Evolutionary conservation across 2,329 filamentous ascomycete species (phyloP), one percentile per base, ranked within the genome.

Genomic region (Epichloe brachyelytri): DNA sequence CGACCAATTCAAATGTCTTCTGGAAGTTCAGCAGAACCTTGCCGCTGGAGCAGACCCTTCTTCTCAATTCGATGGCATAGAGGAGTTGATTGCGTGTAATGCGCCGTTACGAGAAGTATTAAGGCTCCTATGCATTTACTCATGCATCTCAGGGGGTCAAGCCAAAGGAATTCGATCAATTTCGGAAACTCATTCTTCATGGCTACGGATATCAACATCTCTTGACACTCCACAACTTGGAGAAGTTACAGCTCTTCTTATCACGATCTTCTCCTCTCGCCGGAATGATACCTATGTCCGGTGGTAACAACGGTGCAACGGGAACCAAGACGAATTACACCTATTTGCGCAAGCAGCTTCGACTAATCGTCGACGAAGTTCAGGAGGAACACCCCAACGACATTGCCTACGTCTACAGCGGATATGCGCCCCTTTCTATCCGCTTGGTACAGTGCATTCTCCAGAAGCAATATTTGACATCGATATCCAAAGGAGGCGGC

Each of bases 321-420:
- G 84, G 83, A 15, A 80, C 77, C 20, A 88, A 89, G 65, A 95
- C 90, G 11, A 96, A 97, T 65, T 98, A 96, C 69, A 83, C 82
- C 4, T 86, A 88, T 58, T 72, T 97, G 5, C 85, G 94, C 50
- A 95, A 93, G 65, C 83, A 84, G 54, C 78, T 98, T 14, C 82
- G 85, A 33, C 78, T 98, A 15, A 95, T 96, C 63, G 85, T 96
- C 51, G 93, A 98, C 64, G 93, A 97, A 64, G 91, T 98, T 39
- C 90, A 95, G 63, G 93, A 98, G 67, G 83, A 93, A 53, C 86
- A 94, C 45, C 93, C 93, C 3, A 87, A 93, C 60, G 93, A 98
- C 60, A 84, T 97, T 54, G 86, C 90, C n/a, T 98, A 98, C 62
- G 90, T 96, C 11, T 98, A 97, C 69, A 95, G 88, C 56, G 94